Base-by-base conservation (phyloP, 331 rosid genomes). In the Rosa hybrid region DNA sequence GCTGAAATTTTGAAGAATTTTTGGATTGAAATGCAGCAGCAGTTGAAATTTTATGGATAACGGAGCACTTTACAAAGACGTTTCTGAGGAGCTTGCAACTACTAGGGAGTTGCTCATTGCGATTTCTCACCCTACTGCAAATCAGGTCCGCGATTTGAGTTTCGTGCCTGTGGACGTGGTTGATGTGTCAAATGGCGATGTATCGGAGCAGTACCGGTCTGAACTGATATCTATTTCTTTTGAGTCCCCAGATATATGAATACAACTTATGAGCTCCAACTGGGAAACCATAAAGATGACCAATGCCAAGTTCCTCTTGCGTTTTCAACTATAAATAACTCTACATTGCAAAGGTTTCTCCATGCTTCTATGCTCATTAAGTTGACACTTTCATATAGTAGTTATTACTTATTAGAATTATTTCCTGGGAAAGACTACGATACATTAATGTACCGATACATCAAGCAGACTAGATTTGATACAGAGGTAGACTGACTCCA, bases 41-140 rank as follows among this genome's bases (percentile, higher is more conserved):
- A 59, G 49, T 68, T 54, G 46, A 45, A 83, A 74, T 88, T 88
- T 81, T 88, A 91, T 91, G 97, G 97, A 91, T 91, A 88, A 11
- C 86, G 79, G 62, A 73, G 79, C 71, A 88, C 69, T 65, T 39
- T 72, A 68, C 80, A 68, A 72, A 81, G 84, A 82, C 84, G 80
- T 71, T 63, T 78, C 87, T 54, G 75, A 82, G 50, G 92, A 79
- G 82, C 82, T 69, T 86, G 84, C 88, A 62, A 89, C 62, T 20
- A 56, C 25, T 2, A 56, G 91, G 60, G 97, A 88, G 86, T 84
- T 80, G 57, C 97, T 91, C 75, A 91, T 90, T 71, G 91, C 91
- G 14, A 87, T 91, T 80, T 88, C 97, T 14, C 49, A 81, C 88
- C 46, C 71, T 27, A 76, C 73, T 20, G 86, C 84, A 0, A 88